These are phyloP conservation scores for Pueraria montana DNA, from an alignment of 306 rosid species.

Conservation along the genomic window DNA sequence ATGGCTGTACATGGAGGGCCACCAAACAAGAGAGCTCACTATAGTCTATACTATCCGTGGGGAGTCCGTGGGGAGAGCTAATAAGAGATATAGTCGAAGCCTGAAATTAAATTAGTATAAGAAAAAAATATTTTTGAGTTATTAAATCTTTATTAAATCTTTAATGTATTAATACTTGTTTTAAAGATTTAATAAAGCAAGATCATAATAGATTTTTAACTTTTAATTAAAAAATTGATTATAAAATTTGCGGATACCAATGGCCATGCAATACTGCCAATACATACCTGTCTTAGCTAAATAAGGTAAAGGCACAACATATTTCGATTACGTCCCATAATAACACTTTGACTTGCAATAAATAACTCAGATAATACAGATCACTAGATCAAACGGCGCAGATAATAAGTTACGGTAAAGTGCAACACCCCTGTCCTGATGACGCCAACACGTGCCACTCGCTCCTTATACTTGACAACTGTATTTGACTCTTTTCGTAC, in stretches of 20 bases:
- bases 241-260: no score
- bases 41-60: neutral
- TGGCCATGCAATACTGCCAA: neutral
- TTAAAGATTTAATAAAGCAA: no score
- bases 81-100: no score
- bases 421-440: neutral
- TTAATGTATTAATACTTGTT: no score
- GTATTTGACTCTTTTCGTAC: conserved; percentile 45
- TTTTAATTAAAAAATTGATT: no score
- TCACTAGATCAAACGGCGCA: conserved; percentile 39
- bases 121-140: no score
- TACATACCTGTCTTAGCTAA: neutral
- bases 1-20: neutral
- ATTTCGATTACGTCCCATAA: conserved; percentile 6
- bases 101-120: no score
- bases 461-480: conserved; percentile 21
- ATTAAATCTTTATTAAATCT: no score
- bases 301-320: neutral
- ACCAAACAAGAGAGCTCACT: neutral
- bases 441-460: conserved; percentile 52
- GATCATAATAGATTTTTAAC: no score
- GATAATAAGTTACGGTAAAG: neutral
- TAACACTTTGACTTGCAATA: conserved; percentile 34
- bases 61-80: no score
- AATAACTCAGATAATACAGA: conserved; percentile 7